Base-by-base conservation (phyloP, 768 basidiomycete genomes). In the Cantharellus anzutake region DNA sequence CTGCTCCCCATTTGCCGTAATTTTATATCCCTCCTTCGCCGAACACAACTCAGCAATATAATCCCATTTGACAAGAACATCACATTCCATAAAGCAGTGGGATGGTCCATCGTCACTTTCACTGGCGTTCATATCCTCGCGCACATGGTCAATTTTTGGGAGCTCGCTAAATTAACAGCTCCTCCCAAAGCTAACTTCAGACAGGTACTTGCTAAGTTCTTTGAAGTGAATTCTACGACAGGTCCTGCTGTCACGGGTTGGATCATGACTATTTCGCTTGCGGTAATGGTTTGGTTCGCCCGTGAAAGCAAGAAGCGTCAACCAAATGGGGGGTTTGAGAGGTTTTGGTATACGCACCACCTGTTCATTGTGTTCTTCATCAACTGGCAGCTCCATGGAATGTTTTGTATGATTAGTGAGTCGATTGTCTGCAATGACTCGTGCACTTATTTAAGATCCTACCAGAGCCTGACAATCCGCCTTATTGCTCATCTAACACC, bases 31-130 rank as follows among this genome's bases (percentile, higher is more conserved):
- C 65, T 93, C 52, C 76, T 94, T 55, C 84, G 94, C 37, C 81
- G 83, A 58, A 90, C 89, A 0, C 80, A 91, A 2, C 74, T 98
- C 61, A 88, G 87, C 72, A 76, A 80, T 63, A 71, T 90, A 72
- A 86, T 94, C 63, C 90, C 90, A 29, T 94, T 97, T 68, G 92
- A 94, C 75, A 86, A 91, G 74, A 90, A 85, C 68, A 80, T 96
- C 70, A 80, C 81, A 4, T 84, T 96, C 70, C 92, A 90, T 75
- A 91, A 89, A 69, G 81, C 86, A 62, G 86, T 86, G 2, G 93
- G 80, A 4, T 96, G 88, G 88, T 83, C 86, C 39, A 92, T 97
- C 62, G 84, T 91, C 58, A 71, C 80, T 52, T 84, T 82, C 66
- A 78, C 81, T 11, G 68, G 76, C 61, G 78, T 96, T 11, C 93